A percentile compares a stretch with the other conserved stretches of the same genome.
Conservation (phyloP, 2,329 filamentous ascomycete genomes). For the Elsinoe arachidis region DNA sequence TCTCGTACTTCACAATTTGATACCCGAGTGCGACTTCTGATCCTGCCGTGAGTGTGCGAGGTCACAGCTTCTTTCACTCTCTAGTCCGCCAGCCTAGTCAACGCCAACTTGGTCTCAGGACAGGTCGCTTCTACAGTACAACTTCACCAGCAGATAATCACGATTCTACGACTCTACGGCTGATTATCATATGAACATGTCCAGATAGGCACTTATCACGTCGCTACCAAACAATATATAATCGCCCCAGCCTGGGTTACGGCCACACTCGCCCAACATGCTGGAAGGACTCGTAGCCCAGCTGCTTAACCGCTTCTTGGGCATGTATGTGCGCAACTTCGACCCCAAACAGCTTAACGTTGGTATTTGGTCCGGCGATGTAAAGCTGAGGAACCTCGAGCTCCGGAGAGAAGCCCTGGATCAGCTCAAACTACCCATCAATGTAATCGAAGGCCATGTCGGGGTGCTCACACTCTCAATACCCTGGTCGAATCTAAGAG, state of each 20-base stretch:
- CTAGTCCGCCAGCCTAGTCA: not conserved
- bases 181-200: not conserved
- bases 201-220: not conserved
- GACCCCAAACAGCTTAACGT: conserved; percentile 96
- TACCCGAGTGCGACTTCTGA: too few species aligned
- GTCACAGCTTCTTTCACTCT: not conserved
- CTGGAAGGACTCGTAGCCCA: conserved; percentile 94
- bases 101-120: not conserved
- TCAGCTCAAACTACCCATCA: conserved; percentile 90
- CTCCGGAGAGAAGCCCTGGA: conserved; percentile 91
- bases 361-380: conserved; percentile 97
- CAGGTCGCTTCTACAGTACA: not conserved
- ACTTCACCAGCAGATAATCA: not conserved
- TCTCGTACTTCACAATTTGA: not conserved
- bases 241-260: conserved; percentile 62
- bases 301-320: conserved; percentile 96
- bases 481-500: conserved; percentile 93
- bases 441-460: conserved; percentile 91
- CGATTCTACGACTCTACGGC: not conserved
- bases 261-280: conserved; percentile 61
- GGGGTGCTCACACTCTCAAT: conserved; percentile 87
- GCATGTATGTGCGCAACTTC: conserved; percentile 99
- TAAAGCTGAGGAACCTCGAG: conserved; percentile 87
- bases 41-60: not conserved
- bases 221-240: not conserved